These are phyloP conservation scores for Fusarium musae DNA, from an alignment of 2,329 filamentous ascomycete genomes.

Conservation along the genomic window DNA sequence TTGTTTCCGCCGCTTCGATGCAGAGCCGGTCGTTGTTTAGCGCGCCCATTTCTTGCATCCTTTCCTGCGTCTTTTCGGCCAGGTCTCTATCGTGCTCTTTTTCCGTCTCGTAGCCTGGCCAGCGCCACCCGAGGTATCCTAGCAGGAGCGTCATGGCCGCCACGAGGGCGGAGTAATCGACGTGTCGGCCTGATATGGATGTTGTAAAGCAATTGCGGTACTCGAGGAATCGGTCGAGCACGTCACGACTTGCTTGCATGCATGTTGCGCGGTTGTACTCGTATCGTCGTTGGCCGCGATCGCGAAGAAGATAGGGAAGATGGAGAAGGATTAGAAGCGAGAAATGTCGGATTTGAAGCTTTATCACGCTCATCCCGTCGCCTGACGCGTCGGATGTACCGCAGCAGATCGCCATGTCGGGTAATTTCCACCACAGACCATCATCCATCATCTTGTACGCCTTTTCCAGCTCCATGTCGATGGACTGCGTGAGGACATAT, in stretches of 20 bases:
- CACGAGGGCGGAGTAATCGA: conserved; percentile 64
- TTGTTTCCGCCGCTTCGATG: conserved; percentile 55
- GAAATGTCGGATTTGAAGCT: conserved; percentile 63
- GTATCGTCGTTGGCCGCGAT: conserved; percentile 56
- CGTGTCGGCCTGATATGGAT: conserved; percentile 51
- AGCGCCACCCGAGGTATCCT: conserved; percentile 57
- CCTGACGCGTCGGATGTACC: conserved; percentile 26
- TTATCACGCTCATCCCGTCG: conserved; percentile 47
- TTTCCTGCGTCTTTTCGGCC: conserved; percentile 50
- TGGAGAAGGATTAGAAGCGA: conserved; percentile 64
- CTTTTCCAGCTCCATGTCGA: conserved; percentile 60
- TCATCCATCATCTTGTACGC: conserved; percentile 55
- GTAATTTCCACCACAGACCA: conserved; percentile 60
- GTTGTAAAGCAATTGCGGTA: conserved; percentile 51
- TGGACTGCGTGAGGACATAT: conserved; percentile 55
- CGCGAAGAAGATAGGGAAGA: conserved; percentile 64
- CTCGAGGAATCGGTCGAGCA: conserved; percentile 60
- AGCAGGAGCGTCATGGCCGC: conserved; percentile 63
- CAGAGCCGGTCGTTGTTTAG: conserved; percentile 55
- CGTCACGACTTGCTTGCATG: conserved; percentile 61
- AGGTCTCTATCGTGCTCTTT: conserved; percentile 50
- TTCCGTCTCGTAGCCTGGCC: conserved; percentile 41
- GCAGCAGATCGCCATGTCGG: conserved; percentile 41
- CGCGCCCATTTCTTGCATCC: conserved; percentile 53
- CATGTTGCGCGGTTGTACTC: conserved; percentile 57